Evolutionary conservation across 192 early-diverging fungal genomes (phyloP).

Genomic region (Rhizophagus sp.): DNA sequence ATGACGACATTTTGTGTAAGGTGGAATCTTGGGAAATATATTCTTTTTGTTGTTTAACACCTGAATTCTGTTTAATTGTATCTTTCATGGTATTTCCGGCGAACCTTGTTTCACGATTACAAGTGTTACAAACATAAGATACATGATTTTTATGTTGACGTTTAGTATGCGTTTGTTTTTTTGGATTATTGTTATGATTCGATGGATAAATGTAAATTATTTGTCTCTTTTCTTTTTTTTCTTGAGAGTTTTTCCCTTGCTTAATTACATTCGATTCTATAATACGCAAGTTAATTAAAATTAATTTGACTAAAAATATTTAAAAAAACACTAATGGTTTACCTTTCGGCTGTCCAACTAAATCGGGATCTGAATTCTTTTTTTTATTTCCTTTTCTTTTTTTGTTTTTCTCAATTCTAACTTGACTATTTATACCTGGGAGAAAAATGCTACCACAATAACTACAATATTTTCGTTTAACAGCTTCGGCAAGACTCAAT

Average conservation of each 20-base stretch:
- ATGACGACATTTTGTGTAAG: background rate
- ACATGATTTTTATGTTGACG: constrained; percentile 33
- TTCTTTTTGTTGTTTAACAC: background rate
- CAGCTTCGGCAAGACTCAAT: constrained; percentile 44
- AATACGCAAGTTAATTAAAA: background rate
- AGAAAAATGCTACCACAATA: constrained; percentile 50
- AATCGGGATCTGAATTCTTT: background rate
- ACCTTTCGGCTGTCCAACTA: background rate
- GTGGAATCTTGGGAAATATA: background rate
- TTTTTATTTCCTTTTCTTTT: constrained; percentile 14
- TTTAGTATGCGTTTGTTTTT: constrained; percentile 29
- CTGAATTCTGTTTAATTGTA: background rate
- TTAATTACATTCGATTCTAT: background rate
- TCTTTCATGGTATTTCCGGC: constrained; percentile 32
- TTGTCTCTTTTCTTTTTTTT: constrained; percentile 35
- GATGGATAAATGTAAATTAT: constrained; percentile 26
- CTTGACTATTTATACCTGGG: constrained; percentile 42
- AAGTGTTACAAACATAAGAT: constrained; percentile 41
- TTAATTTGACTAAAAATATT: background rate
- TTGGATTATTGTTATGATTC: constrained; percentile 7
- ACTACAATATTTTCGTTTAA: constrained; percentile 41
- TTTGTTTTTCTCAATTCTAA: constrained; percentile 33
- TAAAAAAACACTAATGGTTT: background rate
- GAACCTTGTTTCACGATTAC: constrained; percentile 37
- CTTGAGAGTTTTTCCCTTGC: background rate